Evolutionary conservation across 495 filamentous ascomycete genomes (phyloP), one percentile per base, ranked within the genome.

Genomic region (Hypoxylon perforatum): DNA sequence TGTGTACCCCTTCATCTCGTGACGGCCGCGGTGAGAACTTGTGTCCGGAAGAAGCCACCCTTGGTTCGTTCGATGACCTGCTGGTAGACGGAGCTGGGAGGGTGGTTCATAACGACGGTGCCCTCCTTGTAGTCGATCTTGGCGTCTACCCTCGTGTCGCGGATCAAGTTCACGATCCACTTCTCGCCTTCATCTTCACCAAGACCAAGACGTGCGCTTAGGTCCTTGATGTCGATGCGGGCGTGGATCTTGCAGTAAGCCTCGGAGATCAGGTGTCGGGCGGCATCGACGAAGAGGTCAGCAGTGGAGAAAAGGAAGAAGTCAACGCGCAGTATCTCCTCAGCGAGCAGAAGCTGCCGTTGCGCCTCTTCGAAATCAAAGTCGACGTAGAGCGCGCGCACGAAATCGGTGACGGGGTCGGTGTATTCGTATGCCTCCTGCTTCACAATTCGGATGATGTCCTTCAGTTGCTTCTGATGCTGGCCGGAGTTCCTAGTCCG

Each of bases 241-340:
- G 97, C 92, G 80, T 97, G 95, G 74, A 99, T 99, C 87, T 98
- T 98, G 91, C 96, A 98, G 85, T 99, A 98, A 76, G 86, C 90
- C 83, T 99, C 95, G 8, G 94, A 98, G 77, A 99, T 97, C 52
- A 98, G 81, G 82, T 98, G 95, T 67, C 95, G 84, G 38, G 95
- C 95, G 50, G 92, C 89, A 73, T 99, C 96, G 61, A 99, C 92
- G 73, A 99, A 99, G 15, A 88, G 84, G 73, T 97, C 94, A 10
- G 93, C 89, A 4, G 91, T 84, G 33, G 87, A 87, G 49, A 90
- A 87, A 25, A 98, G 87, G 89, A 99, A 99, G 87, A 98, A 97
- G 79, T 99, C 95, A 66, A 89, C 88, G 65, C 91, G 90, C 36
- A 97, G 83, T 46, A 99, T 91, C 75, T 95, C 91, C 78, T 97